Conservation (phyloP, 352 stramenopile species). For the Phytophthora fragariae region DNA sequence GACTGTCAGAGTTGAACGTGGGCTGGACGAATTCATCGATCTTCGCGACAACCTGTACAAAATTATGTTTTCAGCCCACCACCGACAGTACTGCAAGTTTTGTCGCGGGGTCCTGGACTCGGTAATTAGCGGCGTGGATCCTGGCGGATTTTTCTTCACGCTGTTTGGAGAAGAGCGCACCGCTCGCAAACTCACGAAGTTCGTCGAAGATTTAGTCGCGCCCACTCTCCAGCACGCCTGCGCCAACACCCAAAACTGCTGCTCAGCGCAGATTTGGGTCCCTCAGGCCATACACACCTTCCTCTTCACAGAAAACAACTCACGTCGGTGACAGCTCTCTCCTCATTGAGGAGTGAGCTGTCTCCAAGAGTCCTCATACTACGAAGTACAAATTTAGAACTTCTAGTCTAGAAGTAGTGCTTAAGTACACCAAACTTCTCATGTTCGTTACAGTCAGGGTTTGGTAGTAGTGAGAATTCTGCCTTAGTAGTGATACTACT, state of each 20-base stretch:
- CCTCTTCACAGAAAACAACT: constrained; percentile 8
- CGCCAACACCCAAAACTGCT: constrained; percentile 5
- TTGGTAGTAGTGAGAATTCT: too few relatives aligned
- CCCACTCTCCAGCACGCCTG: constrained; percentile 1
- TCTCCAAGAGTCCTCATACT: too few relatives aligned
- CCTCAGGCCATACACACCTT: constrained; percentile 17
- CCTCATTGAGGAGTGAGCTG: too few relatives aligned
- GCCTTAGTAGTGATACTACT: too few relatives aligned
- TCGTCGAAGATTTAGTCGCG: constrained; percentile 8
- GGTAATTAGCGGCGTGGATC: constrained; percentile 17
- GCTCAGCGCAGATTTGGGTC: constrained; percentile 20
- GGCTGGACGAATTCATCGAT: constrained; percentile 20
- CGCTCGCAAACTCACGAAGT: constrained; percentile 20
- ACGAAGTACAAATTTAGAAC: too few relatives aligned
- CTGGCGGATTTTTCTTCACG: constrained; percentile 13
- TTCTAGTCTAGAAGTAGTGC: too few relatives aligned
- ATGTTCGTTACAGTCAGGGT: too few relatives aligned
- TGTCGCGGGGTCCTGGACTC: constrained; percentile 13
- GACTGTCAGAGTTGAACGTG: constrained; percentile 7
- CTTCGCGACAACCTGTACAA: constrained; percentile 31
- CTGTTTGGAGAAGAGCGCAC: constrained; percentile 1
- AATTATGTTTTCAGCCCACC: constrained; percentile 18
- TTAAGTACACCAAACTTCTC: too few relatives aligned
- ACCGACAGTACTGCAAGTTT: constrained; percentile 21
- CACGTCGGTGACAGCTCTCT: background rate